Percentiles rank a stretch among this genome's conserved stretches.
Evolutionary conservation across 225 moss, liverwort and hornwort genomes (phyloP).

Genomic region (Physcomitrellopsis africana): DNA sequence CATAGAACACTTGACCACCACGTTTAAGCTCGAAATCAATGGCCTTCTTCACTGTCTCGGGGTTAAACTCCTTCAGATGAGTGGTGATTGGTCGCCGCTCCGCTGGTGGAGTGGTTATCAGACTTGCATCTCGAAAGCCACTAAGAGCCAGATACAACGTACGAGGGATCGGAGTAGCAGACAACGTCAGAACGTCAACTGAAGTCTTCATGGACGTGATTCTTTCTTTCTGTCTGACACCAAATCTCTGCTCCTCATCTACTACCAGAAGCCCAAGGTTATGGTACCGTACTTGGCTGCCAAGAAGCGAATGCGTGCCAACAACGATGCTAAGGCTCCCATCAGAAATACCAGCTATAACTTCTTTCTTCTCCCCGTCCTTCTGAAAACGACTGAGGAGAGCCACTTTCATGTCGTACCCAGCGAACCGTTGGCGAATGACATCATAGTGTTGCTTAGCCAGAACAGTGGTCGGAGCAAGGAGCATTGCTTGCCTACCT

Average conservation of each 20-base stretch:
- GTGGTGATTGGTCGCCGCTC: slow-evolving; percentile 91
- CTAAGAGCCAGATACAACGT: slow-evolving; percentile 88
- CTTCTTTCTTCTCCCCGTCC: slow-evolving; percentile 79
- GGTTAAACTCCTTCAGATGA: slow-evolving; percentile 75
- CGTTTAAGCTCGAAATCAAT: slow-evolving; percentile 82
- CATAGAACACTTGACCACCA: slow-evolving; percentile 91
- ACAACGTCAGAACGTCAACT: slow-evolving; percentile 92
- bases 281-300: slow-evolving; percentile 76
- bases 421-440: slow-evolving; percentile 70
- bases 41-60: slow-evolving; percentile 59
- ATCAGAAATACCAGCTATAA: slow-evolving; percentile 77
- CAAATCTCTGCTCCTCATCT: slow-evolving; percentile 95
- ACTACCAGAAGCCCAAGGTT: slow-evolving; percentile 89
- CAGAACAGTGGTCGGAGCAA: slow-evolving; percentile 86
- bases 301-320: slow-evolving; percentile 91
- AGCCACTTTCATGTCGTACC: slow-evolving; percentile 70
- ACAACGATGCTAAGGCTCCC: slow-evolving; percentile 80
- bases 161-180: slow-evolving; percentile 98
- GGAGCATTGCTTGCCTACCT: slow-evolving; percentile 85
- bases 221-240: slow-evolving; percentile 89
- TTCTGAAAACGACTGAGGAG: slow-evolving; percentile 93
- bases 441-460: slow-evolving; percentile 94
- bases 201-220: slow-evolving; percentile 82
- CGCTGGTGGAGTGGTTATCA: slow-evolving; percentile 83
- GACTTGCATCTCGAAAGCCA: slow-evolving; percentile 91